Evolutionary conservation across 129 eudicot genomes (phyloP).

Genomic region (Apium graveolens): DNA sequence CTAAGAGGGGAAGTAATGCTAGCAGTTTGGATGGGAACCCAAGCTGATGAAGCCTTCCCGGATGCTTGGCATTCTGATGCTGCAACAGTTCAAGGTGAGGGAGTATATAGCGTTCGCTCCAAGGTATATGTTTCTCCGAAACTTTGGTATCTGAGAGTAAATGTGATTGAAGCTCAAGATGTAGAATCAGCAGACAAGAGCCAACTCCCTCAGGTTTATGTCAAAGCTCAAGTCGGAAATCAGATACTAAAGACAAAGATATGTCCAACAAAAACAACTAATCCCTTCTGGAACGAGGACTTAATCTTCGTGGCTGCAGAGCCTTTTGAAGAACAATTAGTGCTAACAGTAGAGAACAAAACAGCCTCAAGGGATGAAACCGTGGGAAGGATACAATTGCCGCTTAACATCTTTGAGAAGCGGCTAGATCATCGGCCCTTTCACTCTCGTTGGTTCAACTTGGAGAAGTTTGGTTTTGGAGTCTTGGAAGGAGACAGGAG

Average conservation of each 20-base stretch:
- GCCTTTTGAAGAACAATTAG: slow-evolving; percentile 79
- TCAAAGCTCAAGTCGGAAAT: slow-evolving; percentile 71
- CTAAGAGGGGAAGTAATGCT: slow-evolving; percentile 48
- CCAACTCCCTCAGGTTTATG: slow-evolving; percentile 65
- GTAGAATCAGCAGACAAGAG: slow-evolving; percentile 58
- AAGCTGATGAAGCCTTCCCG: slow-evolving; percentile 62
- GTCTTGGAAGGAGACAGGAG: slow-evolving; percentile 71
- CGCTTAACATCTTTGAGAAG: slow-evolving; percentile 48
- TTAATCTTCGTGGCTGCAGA: slow-evolving; percentile 87
- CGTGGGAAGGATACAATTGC: slow-evolving; percentile 49
- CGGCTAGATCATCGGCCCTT: slow-evolving; percentile 76
- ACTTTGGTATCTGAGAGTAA: slow-evolving; percentile 60
- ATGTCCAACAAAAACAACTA: slow-evolving; percentile 43
- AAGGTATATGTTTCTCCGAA: slow-evolving; percentile 63
- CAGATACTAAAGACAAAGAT: slow-evolving; percentile 67
- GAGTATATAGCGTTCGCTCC: slow-evolving; percentile 42
- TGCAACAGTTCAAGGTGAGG: slow-evolving; percentile 60
- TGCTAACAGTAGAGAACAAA: slow-evolving; percentile 61
- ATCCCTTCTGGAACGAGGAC: slow-evolving; percentile 89
- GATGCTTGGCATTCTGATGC: slow-evolving; percentile 76
- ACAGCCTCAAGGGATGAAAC: slow-evolving; percentile 60
- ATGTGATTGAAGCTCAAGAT: slow-evolving; percentile 75
- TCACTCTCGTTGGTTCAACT: slow-evolving; percentile 81
- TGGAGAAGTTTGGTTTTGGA: slow-evolving; percentile 77
- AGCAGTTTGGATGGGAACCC: slow-evolving; percentile 70